Conservation (phyloP, 345 rosid species). For the Rhodomyrtus tomentosa region DNA sequence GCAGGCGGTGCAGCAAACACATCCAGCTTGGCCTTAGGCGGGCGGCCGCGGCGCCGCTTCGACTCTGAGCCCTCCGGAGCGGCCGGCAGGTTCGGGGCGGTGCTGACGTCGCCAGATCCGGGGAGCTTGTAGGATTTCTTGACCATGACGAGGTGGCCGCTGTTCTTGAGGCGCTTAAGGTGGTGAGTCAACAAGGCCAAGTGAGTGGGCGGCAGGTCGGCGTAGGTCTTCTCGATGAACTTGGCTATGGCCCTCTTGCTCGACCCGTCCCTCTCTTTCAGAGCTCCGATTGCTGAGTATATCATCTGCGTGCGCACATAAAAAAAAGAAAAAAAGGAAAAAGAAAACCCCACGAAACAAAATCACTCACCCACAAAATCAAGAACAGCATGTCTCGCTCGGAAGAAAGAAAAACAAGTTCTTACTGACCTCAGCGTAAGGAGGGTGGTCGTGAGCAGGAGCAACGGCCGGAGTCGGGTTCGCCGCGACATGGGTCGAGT, state of each 20-base stretch:
- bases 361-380: background rate
- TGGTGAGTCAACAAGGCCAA: slow-evolving; percentile 40
- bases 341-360: background rate
- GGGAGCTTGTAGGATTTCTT: slow-evolving; percentile 61
- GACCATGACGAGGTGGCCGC: slow-evolving; percentile 39
- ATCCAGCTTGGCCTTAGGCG: background rate
- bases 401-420: background rate
- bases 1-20: background rate
- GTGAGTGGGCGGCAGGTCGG: slow-evolving; percentile 45
- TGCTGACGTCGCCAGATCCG: background rate
- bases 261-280: slow-evolving; percentile 66
- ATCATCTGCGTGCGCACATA: slow-evolving; percentile 39
- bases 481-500: background rate
- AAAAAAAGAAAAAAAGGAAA: no score
- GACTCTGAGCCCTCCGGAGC: slow-evolving; percentile 24
- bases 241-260: slow-evolving; percentile 70
- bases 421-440: slow-evolving; percentile 13
- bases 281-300: slow-evolving; percentile 45
- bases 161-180: slow-evolving; percentile 44
- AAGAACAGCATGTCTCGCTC: background rate
- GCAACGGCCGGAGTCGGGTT: background rate
- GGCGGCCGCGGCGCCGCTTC: slow-evolving; percentile 8
- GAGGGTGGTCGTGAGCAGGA: slow-evolving; percentile 3
- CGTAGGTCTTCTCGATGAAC: slow-evolving; percentile 34
- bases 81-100: background rate